Evolutionary conservation across 2,329 filamentous ascomycete species (phyloP).

Genomic region (Albifimbria verrucaria): DNA sequence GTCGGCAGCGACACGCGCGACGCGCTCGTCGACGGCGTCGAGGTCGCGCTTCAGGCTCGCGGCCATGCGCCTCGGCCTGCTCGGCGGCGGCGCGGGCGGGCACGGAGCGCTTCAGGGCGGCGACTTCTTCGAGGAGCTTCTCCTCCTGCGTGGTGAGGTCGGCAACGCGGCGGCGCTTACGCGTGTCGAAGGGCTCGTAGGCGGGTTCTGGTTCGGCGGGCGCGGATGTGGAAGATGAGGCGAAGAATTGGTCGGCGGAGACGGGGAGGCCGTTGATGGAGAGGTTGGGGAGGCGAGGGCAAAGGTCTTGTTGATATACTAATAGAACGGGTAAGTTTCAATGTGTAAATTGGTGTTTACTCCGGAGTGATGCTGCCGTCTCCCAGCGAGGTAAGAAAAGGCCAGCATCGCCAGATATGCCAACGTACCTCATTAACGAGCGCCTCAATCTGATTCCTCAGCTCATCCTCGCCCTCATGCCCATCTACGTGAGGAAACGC

Average conservation of each 20-base stretch:
- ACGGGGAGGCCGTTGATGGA: constrained; percentile 60
- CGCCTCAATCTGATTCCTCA: constrained; percentile 56
- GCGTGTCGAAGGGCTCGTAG: constrained; percentile 60
- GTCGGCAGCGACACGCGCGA: constrained; percentile 12
- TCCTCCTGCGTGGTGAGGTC: constrained; percentile 61
- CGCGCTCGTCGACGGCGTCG: constrained; percentile 32
- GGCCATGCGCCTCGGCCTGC: constrained; percentile 37
- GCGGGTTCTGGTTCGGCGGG: constrained; percentile 22
- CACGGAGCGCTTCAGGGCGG: constrained; percentile 53
- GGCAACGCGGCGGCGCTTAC: constrained; percentile 56
- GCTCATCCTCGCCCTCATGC: constrained; percentile 47
- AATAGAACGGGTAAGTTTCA: too few species aligned
- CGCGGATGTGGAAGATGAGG: constrained; percentile 13
- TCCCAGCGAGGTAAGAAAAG: too few species aligned
- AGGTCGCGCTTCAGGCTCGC: constrained; percentile 44
- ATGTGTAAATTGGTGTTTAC: too few species aligned
- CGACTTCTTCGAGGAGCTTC: constrained; percentile 61
- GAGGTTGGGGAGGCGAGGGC: constrained; percentile 56
- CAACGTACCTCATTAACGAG: constrained; percentile 54
- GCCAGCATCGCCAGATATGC: too few species aligned
- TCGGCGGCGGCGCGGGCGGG: constrained; percentile 41
- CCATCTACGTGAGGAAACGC: constrained; percentile 63
- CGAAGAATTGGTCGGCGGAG: constrained; percentile 35
- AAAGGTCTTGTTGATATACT: constrained; percentile 64
- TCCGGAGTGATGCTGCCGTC: too few species aligned